Percentiles rank a stretch among this genome's conserved stretches.
Evolutionary conservation across 805 yeast genomes (phyloP).

Genomic region (Sugiyamaella mastotermitis): DNA sequence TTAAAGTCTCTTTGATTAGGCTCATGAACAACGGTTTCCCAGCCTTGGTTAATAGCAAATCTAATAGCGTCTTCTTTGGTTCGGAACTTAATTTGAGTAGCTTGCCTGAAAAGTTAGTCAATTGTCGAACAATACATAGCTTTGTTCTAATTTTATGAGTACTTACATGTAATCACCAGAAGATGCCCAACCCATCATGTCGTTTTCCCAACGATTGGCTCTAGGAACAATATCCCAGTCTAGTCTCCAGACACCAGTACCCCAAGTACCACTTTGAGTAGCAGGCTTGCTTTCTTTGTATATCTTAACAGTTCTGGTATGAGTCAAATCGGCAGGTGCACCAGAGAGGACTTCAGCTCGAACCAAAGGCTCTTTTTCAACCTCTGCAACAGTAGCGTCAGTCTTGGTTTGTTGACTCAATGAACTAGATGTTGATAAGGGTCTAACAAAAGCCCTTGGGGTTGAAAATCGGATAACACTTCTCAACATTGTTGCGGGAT

Average conservation of each 20-base stretch:
- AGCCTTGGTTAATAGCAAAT: conserved; percentile 79
- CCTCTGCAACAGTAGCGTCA: conserved; percentile 1
- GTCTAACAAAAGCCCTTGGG: too few species aligned
- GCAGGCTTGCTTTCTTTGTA: conserved; percentile 74
- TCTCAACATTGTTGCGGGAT: too few species aligned
- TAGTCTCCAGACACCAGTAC: conserved; percentile 53
- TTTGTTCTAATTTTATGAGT: background rate
- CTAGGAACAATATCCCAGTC: conserved; percentile 79
- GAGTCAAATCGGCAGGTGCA: conserved; percentile 61
- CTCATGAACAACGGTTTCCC: conserved; percentile 78
- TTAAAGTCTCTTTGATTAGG: conserved; percentile 70
- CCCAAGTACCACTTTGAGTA: conserved; percentile 60
- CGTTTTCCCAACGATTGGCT: conserved; percentile 85
- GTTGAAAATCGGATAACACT: too few species aligned
- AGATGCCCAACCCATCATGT: conserved; percentile 78
- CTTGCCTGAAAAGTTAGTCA: conserved; percentile 35
- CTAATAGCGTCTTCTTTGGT: conserved; percentile 69
- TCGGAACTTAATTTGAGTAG: conserved; percentile 67
- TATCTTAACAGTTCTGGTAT: conserved; percentile 66
- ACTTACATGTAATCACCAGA: conserved; percentile 60
- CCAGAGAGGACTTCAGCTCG: conserved; percentile 56
- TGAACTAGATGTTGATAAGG: too few species aligned
- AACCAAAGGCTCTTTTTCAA: background rate
- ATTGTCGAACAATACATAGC: background rate
- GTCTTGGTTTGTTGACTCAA: too few species aligned